Percentiles rank a stretch among this genome's conserved stretches.
Evolutionary conservation across 805 yeast species (phyloP).

Genomic region (Candida taoyuanica): DNA sequence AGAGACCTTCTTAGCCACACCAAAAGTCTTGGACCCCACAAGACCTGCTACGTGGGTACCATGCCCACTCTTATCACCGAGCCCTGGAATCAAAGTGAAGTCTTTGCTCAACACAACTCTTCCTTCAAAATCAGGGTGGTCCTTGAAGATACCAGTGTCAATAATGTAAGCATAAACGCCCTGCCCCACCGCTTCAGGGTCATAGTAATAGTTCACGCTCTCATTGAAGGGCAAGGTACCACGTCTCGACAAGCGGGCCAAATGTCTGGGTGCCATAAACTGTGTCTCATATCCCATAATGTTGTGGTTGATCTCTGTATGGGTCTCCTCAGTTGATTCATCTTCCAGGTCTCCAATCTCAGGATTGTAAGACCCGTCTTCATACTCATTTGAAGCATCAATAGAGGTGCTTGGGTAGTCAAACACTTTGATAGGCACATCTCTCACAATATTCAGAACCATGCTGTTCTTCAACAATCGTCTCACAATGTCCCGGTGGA

Average conservation of each 20-base stretch:
- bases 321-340: conserved; percentile 1
- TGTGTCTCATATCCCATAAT: conserved; percentile 28
- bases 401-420: too few relatives aligned
- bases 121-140: conserved; percentile 60
- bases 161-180: conserved; percentile 71
- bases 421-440: conserved; percentile 53
- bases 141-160: conserved; percentile 74
- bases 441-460: conserved; percentile 67
- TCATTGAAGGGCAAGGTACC: conserved; percentile 30
- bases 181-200: conserved; percentile 43
- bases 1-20: conserved; percentile 70
- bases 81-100: conserved; percentile 49
- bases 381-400: neutral
- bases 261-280: conserved; percentile 56
- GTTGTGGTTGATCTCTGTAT: neutral
- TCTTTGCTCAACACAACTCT: conserved; percentile 58
- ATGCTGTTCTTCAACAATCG: conserved; percentile 53
- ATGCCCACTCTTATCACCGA: conserved; percentile 78
- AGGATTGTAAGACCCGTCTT: neutral
- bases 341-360: conserved; percentile 28
- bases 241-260: conserved; percentile 57
- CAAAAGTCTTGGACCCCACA: conserved; percentile 72
- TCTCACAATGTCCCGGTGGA: conserved; percentile 43
- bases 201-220: conserved; percentile 43
- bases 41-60: conserved; percentile 95